Evolutionary conservation across 164 flowering plant species (phyloP), one percentile per base, ranked within the genome.

Genomic region (Annona squamosa): DNA sequence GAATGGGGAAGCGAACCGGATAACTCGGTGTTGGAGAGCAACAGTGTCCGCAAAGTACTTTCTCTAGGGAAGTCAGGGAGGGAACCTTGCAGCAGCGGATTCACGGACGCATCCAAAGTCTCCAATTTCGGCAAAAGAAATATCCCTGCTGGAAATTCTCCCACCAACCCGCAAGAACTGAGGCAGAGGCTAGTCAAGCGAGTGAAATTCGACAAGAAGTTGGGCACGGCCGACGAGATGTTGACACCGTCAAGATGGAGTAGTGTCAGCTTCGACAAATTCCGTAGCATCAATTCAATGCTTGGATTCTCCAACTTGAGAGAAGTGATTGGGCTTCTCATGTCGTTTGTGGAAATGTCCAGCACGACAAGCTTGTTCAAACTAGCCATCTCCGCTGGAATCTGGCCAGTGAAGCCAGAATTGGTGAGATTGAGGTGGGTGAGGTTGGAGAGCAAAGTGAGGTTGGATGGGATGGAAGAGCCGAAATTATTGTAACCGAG

Each of bases 331-430:
- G 59, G 59, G 59, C 13, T 52, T 10, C 59, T 3, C 10, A 52
- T 10, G 13, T 9, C 9, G 13, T 5, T 9, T 10, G 48, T 17
- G 5, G 74, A 71, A 3, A 69, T 74, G 68, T 76, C 79, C 4
- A 79, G 82, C 2, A 73, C 62, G 67, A 79, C 77, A 70, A 79
- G 77, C 71, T 62, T 68, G 13, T 69, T 74, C 75, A 85, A 26
- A 0, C 56, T 68, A 1, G 86, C 79, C 3, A 87, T 70, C 67
- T 70, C 82, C 6, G 69, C 41, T 0, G 87, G 91, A 59, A 80
- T 77, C 41, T 86, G 89, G 19, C 89, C 89, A 0, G 13, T 37
- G 56, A 88, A 86, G 44, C 82, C 81, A 10, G 90, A 71, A 41
- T 79, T 52, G 37, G 37, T 26, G 37, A 26, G 37, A 26, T 26